Conservation (phyloP, 1,284 basidiomycete genomes). For the Ganoderma lingzhi region DNA sequence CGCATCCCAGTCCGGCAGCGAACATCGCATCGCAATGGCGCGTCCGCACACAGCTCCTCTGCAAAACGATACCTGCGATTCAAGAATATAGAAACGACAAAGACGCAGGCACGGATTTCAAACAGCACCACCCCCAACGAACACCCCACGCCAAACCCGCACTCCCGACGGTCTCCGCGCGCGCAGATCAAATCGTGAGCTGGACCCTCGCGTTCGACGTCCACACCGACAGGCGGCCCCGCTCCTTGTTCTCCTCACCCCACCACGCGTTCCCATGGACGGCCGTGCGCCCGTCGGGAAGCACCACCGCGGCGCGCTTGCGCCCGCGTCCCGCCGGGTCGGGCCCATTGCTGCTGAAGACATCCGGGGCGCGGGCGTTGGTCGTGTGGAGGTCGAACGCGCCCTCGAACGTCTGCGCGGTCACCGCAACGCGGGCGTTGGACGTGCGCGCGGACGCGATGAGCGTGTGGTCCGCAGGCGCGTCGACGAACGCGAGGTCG, state of each 20-base stretch:
- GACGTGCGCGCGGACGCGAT: constrained; percentile 42
- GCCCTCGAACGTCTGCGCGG: constrained; percentile 55
- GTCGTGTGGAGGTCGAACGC: constrained; percentile 44
- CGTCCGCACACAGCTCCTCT: too few relatives aligned
- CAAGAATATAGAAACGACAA: background rate
- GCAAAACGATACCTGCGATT: constrained; percentile 4
- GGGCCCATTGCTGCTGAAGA: constrained; percentile 25
- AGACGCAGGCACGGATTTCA: background rate
- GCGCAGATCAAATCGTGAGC: constrained; percentile 1
- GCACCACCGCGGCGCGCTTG: background rate
- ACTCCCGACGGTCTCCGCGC: background rate
- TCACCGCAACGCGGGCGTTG: constrained; percentile 41
- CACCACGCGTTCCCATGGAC: constrained; percentile 13
- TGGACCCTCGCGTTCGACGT: constrained; percentile 14
- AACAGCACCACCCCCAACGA: background rate
- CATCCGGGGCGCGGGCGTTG: background rate
- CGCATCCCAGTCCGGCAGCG: too few relatives aligned
- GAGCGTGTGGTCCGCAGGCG: constrained; percentile 50
- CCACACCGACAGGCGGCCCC: constrained; percentile 8
- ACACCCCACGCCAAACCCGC: background rate
- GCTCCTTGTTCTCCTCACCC: constrained; percentile 5
- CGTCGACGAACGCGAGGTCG: constrained; percentile 41
- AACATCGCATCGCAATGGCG: background rate
- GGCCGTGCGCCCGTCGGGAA: background rate
- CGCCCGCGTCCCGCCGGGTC: constrained; percentile 13